Conservation (phyloP, 2,329 filamentous ascomycete species). For the Xylariomycetidae sp. region DNA sequence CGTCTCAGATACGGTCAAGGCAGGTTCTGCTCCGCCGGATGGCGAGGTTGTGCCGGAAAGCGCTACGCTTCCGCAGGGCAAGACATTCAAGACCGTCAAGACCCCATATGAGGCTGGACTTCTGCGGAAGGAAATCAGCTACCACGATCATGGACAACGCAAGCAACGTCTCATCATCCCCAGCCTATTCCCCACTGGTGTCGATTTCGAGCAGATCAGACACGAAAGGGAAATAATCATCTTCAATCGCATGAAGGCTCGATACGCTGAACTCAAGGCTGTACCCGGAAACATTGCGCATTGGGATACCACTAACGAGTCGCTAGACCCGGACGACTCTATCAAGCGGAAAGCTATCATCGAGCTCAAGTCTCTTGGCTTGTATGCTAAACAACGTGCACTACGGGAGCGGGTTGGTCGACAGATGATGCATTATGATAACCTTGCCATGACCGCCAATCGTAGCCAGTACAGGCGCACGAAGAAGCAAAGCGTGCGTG, state of each 20-base stretch:
- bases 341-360: slow-evolving; percentile 87
- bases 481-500: slow-evolving; percentile 94
- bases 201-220: slow-evolving; percentile 79
- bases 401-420: slow-evolving; percentile 82
- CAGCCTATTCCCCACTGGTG: slow-evolving; percentile 79
- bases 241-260: slow-evolving; percentile 82
- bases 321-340: slow-evolving; percentile 65
- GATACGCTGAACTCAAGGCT: slow-evolving; percentile 77
- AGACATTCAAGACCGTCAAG: slow-evolving; percentile 66
- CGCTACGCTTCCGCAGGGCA: slow-evolving; percentile 32
- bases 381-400: slow-evolving; percentile 83
- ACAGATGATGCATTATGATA: slow-evolving; percentile 93
- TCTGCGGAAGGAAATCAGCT: slow-evolving; percentile 60
- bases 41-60: slow-evolving; percentile 25
- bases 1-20: slow-evolving; percentile 21
- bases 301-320: slow-evolving; percentile 72
- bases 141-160: slow-evolving; percentile 70
- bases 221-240: slow-evolving; percentile 83
- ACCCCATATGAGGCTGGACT: slow-evolving; percentile 59
- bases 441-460: slow-evolving; percentile 95
- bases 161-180: slow-evolving; percentile 76
- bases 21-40: slow-evolving; percentile 29
- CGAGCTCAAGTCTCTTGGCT: slow-evolving; percentile 83
- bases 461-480: slow-evolving; percentile 82
- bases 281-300: slow-evolving; percentile 80